Percentiles rank a stretch among this genome's conserved stretches.
Conservation (phyloP, 129 eudicot genomes). For the Heracleum sosnowskyi region DNA sequence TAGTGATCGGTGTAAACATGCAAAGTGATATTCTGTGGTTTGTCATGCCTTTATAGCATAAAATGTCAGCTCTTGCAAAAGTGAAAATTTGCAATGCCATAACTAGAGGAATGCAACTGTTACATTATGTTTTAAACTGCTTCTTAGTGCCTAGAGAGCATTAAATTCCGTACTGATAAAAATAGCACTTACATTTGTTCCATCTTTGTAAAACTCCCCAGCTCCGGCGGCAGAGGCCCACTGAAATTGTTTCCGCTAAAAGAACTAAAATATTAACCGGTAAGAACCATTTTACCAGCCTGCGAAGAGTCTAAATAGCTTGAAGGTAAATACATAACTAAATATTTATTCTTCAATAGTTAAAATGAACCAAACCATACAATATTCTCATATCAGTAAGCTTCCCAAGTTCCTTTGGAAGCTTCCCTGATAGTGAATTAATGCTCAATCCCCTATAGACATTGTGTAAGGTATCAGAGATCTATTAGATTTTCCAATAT, state of each 20-base stretch:
- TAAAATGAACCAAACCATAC: conserved; percentile 18
- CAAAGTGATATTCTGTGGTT: not conserved
- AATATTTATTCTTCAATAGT: not conserved
- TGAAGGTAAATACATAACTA: not conserved
- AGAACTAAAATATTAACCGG: conserved; percentile 29
- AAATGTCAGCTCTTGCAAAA: not conserved
- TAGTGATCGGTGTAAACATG: not conserved
- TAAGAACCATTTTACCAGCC: not conserved
- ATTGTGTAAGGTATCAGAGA: not conserved
- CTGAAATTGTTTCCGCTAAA: conserved; percentile 48
- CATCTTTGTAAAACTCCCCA: conserved; percentile 43
- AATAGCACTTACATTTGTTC: conserved; percentile 42
- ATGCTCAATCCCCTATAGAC: conserved; percentile 41
- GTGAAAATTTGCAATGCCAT: not conserved
- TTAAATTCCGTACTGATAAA: not conserved
- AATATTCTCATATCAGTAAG: conserved; percentile 46
- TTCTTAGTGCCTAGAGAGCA: not conserved
- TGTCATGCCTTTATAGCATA: not conserved
- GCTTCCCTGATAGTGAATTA: conserved; percentile 65
- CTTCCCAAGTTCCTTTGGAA: conserved; percentile 45
- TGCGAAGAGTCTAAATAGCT: not conserved
- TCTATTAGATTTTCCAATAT: not conserved
- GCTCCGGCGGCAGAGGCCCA: conserved; percentile 61
- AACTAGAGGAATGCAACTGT: not conserved
- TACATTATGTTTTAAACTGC: not conserved